phyloP scores from a whole-genome alignment of 2,329 filamentous ascomycete species.

The Lecanoromycetidae sp. region DNA sequence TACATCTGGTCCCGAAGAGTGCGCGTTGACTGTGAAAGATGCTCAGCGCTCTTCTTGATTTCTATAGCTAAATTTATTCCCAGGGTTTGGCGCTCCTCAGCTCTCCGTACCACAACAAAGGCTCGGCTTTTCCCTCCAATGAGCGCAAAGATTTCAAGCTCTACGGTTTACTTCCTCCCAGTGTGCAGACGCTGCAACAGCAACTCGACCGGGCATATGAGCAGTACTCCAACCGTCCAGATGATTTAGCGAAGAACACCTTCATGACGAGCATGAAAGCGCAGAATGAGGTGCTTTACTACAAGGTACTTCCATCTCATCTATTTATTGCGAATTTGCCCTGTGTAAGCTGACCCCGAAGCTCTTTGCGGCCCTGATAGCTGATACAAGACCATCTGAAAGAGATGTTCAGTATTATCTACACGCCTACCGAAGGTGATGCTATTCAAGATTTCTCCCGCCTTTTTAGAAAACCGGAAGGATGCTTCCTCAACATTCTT shows the following conservation, averaged over 20 bases:
- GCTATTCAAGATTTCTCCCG: conserved; percentile 76
- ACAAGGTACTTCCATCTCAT: conserved; percentile 39
- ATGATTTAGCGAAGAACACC: conserved; percentile 70
- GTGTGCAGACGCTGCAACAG: conserved; percentile 62
- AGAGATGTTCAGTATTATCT: conserved; percentile 85
- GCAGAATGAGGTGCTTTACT: conserved; percentile 77
- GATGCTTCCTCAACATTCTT: conserved; percentile 66
- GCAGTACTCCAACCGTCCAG: conserved; percentile 54
- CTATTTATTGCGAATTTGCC: not conserved
- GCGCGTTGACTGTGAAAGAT: conserved; percentile 27
- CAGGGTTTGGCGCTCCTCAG: conserved; percentile 21
- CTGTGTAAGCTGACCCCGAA: not conserved
- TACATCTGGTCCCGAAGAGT: conserved; percentile 31
- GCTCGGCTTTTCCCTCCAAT: conserved; percentile 52
- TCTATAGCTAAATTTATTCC: conserved; percentile 1
- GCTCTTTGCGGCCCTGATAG: conserved; percentile 27
- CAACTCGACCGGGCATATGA: conserved; percentile 67
- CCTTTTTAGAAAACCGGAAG: conserved; percentile 65
- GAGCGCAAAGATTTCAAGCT: conserved; percentile 61
- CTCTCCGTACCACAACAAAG: conserved; percentile 16
- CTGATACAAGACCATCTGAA: conserved; percentile 65
- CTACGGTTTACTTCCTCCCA: conserved; percentile 58
- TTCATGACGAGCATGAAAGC: conserved; percentile 77
- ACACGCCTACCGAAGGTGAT: conserved; percentile 81
- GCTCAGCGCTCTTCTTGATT: not conserved